phyloP scores from a whole-genome alignment of 192 early-diverging fungal species.

The Linnemannia exigua region DNA sequence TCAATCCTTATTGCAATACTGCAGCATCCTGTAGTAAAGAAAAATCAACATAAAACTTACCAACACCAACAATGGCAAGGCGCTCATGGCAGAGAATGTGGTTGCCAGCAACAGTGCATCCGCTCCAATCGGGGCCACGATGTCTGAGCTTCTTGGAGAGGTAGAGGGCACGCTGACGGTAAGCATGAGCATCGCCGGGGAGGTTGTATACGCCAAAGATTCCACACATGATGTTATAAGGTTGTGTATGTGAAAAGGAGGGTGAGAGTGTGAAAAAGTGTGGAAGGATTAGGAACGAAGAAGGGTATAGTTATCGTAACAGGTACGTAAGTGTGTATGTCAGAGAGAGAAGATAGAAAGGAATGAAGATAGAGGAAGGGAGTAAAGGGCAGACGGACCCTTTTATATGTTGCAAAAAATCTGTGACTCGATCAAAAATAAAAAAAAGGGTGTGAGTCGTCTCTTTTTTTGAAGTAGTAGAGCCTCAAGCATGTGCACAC shows the following conservation, averaged over 20 bases:
- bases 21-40: background rate
- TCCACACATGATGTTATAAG: conserved; percentile 85
- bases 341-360: background rate
- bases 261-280: background rate
- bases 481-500: background rate
- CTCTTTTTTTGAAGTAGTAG: background rate
- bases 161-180: conserved; percentile 86
- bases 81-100: conserved; percentile 97
- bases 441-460: conserved; percentile 3
- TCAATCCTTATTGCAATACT: background rate
- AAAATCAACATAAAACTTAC: conserved; percentile 67
- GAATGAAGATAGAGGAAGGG: background rate
- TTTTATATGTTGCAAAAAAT: background rate
- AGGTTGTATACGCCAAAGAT: conserved; percentile 97
- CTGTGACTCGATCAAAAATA: background rate
- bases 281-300: background rate
- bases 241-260: background rate
- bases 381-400: background rate
- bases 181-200: conserved; percentile 79
- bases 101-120: conserved; percentile 86
- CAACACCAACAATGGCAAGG: conserved; percentile 98
- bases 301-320: background rate
- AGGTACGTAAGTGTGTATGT: background rate
- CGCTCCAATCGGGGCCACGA: conserved; percentile 98
- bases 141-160: conserved; percentile 94